Base-by-base conservation (phyloP, 768 basidiomycete species). In the Candolleomyces eurysporus region DNA sequence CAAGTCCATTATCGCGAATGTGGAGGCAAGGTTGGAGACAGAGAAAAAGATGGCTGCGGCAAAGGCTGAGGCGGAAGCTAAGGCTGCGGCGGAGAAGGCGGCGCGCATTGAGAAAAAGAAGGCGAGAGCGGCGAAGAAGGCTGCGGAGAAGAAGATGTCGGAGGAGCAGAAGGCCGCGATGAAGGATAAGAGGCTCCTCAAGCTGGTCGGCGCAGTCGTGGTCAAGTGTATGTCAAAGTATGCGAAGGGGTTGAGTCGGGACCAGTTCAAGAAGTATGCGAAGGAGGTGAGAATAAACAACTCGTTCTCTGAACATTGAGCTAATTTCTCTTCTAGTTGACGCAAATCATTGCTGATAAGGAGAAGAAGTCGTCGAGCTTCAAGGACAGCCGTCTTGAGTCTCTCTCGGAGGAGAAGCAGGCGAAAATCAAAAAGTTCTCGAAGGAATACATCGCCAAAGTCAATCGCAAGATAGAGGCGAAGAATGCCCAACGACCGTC, bases 171-270 rank as follows among this genome's bases (percentile, higher is more conserved):
- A 81, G 70, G 86, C 89, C 69, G 82, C 78, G 4, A 79, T 79
- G 54, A 90, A 89, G 79, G 94, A 97, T 76, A 96, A 94, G 82
- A 76, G 84, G 63, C 69, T 97, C 64, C 69, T 87, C 65, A 92
- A 92, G 71, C 80, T 98, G 40, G 86, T 98, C 17, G 91, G 94
- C 7, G 86, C 87, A 1, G 87, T 96, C 6, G 96, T 99, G 45
- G 96, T 99, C 43, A 90, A 88, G 73, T 87, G 82, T 61, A 95
- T 98, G 94, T 91, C 88, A 61, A 97, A 95, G 77, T 88, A 98
- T 69, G 81, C 86, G 55, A 80, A 87, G 58, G 76, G 86, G 49
- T 82, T 97, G 72, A 84, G 87, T 59, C 83, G 84, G 54, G 94
- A 97, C 7, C 72, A 80, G 57, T 98, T 98, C 84, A 99, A 99